These are phyloP conservation scores for Oryza officinalis DNA, from an alignment of 176 grass and related monocot genomes.

Conservation along the genomic window DNA sequence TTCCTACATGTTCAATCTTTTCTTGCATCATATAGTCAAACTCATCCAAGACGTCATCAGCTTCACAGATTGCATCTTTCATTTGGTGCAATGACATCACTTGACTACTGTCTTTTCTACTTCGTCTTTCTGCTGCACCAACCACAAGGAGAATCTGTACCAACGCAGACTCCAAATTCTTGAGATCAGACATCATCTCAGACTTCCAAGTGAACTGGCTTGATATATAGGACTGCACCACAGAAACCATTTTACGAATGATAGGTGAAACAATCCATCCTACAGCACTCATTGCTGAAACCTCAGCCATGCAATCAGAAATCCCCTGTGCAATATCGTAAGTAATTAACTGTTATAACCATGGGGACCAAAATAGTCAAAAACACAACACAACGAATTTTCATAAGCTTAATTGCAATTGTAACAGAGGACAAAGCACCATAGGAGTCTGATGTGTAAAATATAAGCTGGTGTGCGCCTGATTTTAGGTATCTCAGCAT, in stretches of 20 bases:
- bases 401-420: no score
- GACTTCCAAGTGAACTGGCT: slow-evolving; percentile 24
- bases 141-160: slow-evolving; percentile 29
- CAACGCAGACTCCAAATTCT: slow-evolving; percentile 37
- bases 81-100: slow-evolving; percentile 21
- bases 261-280: slow-evolving; percentile 57
- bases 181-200: slow-evolving; percentile 39
- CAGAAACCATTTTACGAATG: slow-evolving; percentile 32
- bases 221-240: slow-evolving; percentile 37
- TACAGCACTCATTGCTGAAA: not conserved
- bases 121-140: slow-evolving; percentile 27
- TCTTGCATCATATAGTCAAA: slow-evolving; percentile 40
- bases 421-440: no score
- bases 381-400: no score
- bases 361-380: no score
- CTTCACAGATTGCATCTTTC: slow-evolving; percentile 47
- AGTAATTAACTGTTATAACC: not conserved
- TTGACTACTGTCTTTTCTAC: slow-evolving; percentile 25
- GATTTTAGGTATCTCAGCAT: no score
- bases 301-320: not conserved
- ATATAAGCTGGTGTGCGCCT: no score
- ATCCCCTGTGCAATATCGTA: not conserved
- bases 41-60: slow-evolving; percentile 51
- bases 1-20: not conserved
- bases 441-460: no score